A percentile compares a stretch with the other conserved stretches of the same genome.
Conservation (phyloP, 345 rosid species). For the Acer yangbiense region DNA sequence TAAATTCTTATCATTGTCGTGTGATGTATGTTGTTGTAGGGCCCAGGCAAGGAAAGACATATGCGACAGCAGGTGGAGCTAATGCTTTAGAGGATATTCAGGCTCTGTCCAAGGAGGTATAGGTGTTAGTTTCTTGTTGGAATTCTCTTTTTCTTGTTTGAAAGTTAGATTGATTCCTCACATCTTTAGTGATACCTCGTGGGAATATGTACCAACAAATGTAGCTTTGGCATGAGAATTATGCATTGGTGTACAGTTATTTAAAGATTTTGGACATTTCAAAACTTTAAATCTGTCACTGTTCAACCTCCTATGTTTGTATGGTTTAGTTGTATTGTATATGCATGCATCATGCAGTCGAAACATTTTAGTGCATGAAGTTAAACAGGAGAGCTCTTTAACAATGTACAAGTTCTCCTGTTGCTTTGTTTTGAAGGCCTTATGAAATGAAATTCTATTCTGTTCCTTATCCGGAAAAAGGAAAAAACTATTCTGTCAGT, state of each 20-base stretch:
- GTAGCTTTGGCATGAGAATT: not conserved
- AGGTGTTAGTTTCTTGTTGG: constrained; percentile 6
- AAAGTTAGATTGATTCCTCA: constrained; percentile 3
- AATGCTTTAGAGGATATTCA: constrained; percentile 53
- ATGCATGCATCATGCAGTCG: not conserved
- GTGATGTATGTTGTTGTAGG: constrained; percentile 39
- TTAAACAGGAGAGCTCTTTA: not conserved
- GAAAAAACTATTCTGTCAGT: not conserved
- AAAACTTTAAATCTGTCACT: not conserved
- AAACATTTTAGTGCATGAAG: not conserved
- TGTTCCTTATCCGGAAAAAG: not conserved
- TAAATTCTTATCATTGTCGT: not conserved
- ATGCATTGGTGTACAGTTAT: not conserved
- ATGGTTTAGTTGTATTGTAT: constrained; percentile 5
- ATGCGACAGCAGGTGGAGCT: constrained; percentile 38
- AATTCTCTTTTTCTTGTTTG: constrained; percentile 5
- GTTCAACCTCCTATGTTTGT: not conserved
- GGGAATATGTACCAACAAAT: not conserved
- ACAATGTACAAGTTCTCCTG: not conserved
- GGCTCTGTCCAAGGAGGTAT: constrained; percentile 86
- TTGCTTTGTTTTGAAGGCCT: not conserved
- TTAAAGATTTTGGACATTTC: not conserved
- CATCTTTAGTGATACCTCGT: constrained; percentile 8
- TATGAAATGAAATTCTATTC: not conserved
- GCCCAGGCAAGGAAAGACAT: constrained; percentile 54